phyloP scores from a whole-genome alignment of 176 grass and related monocot species.

The Zoysia pacifica region DNA sequence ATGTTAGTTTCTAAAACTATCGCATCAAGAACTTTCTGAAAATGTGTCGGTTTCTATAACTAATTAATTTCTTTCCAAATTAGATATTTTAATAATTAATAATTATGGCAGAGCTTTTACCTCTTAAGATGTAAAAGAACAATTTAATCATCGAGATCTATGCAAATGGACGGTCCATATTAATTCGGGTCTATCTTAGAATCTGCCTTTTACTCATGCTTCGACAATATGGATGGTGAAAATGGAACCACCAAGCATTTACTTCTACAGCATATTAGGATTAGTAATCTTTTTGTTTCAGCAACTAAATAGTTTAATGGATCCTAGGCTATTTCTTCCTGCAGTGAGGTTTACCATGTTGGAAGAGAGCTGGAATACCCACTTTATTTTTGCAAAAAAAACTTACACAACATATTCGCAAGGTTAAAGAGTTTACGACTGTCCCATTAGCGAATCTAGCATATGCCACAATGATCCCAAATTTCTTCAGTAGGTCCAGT shows the following conservation, averaged over 20 bases:
- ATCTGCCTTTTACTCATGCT: not conserved
- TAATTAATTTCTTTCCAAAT: too few relatives aligned
- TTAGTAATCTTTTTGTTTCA: not conserved
- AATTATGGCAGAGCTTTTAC: too few relatives aligned
- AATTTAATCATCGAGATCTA: too few relatives aligned
- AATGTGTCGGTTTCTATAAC: too few relatives aligned
- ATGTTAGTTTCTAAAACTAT: too few relatives aligned
- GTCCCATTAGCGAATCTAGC: not conserved
- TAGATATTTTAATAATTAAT: too few relatives aligned
- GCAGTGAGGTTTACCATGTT: not conserved
- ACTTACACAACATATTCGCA: not conserved
- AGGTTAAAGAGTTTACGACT: not conserved
- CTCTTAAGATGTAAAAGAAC: too few relatives aligned
- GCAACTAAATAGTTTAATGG: not conserved
- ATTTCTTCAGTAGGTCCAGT: not conserved
- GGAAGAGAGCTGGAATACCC: not conserved
- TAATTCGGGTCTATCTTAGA: too few relatives aligned
- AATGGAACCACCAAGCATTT: not conserved
- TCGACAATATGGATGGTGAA: not conserved
- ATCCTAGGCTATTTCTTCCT: not conserved
- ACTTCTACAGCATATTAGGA: not conserved
- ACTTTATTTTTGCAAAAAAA: not conserved
- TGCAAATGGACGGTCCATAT: too few relatives aligned
- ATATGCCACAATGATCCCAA: conserved; percentile 7
- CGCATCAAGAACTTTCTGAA: too few relatives aligned